Evolutionary conservation across 441 rosid species (phyloP), one percentile per base, ranked within the genome.

Genomic region (Arabidopsis lyrata): DNA sequence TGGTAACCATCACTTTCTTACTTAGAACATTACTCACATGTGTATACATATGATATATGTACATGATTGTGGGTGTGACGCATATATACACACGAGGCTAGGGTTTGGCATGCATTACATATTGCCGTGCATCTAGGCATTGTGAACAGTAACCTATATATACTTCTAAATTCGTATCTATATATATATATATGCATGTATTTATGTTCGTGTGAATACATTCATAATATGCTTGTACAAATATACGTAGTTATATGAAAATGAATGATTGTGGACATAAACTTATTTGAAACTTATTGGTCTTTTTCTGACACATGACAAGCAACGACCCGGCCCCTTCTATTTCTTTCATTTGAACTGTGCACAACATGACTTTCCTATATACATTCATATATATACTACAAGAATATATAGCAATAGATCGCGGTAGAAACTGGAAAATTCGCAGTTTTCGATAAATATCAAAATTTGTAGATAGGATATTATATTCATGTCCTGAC

Each of bases 91-190:
- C 54, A 38, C 53, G 52, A 76, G 31, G 66, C 68, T 71, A 77
- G 80, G 80, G 76, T 77, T 77, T 77, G 76, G 73, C 76, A 71
- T 71, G 72, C 76, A 77, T 45, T 65, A 65, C 59, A 27, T 41
- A 65, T 34, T 72, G 63, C 65, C 68, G 58, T 70, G 54, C 67
- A 42, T 66, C 61, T 63, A 63, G 55, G 49, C 66, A 56, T 49
- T 49, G 5, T 20, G 29, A 56, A 48, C 41, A 57, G 61, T 1
- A 70, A 56, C 42, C 76, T 76, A 63, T 56, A 6, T 48, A 39
- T 29, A 47, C 45, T 35, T 55, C 39, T 47, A 36, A 14, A 7
- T 36, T 6, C 63, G 45, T 45, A 45, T 52, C 22, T 29, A 29
- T 61, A 53, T 27, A 27, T 56, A n/a, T 8, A 35, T 64, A 39